Evolutionary conservation across 176 grass and related monocot species (phyloP).

Genomic region (Triticum timopheevii): DNA sequence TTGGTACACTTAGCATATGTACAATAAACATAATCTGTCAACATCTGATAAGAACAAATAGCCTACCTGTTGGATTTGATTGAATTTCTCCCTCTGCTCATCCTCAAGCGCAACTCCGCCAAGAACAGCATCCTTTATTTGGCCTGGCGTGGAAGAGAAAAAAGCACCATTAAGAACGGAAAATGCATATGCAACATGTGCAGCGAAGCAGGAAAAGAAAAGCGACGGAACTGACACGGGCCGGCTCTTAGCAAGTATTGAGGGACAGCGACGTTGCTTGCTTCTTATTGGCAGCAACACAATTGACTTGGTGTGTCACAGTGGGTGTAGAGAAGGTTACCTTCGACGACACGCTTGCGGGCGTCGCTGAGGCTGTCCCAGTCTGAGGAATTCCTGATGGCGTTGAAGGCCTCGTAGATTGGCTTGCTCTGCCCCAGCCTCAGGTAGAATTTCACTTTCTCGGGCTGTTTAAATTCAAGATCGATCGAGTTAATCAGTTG

Average conservation of each 20-base stretch:
- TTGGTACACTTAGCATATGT: not conserved
- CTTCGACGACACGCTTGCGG: slow-evolving; percentile 82
- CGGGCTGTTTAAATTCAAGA: slow-evolving; percentile 54
- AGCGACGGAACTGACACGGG: not conserved
- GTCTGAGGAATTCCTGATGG: slow-evolving; percentile 70
- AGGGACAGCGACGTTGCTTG: not conserved
- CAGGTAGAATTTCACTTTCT: slow-evolving; percentile 89
- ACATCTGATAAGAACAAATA: not conserved
- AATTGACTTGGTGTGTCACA: not conserved
- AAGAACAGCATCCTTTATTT: slow-evolving; percentile 94
- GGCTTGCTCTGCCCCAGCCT: slow-evolving; percentile 91
- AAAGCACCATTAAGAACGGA: not conserved
- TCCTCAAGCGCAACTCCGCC: slow-evolving; percentile 85
- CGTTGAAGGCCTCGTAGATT: slow-evolving; percentile 81
- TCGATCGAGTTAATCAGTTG: not conserved
- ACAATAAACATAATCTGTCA: not conserved
- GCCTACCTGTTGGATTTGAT: slow-evolving; percentile 85
- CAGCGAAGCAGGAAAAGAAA: not conserved
- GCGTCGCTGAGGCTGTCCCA: slow-evolving; percentile 74
- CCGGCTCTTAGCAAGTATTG: not conserved
- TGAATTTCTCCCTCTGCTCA: slow-evolving; percentile 81
- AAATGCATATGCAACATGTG: not conserved
- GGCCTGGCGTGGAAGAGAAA: slow-evolving; percentile 39
- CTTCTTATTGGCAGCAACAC: not conserved
- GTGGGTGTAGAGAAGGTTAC: slow-evolving; percentile 29